Percentiles rank a stretch among this genome's conserved stretches.
Conservation (phyloP, 2,329 filamentous ascomycete species). For the Kalaharituber pfeilii region DNA sequence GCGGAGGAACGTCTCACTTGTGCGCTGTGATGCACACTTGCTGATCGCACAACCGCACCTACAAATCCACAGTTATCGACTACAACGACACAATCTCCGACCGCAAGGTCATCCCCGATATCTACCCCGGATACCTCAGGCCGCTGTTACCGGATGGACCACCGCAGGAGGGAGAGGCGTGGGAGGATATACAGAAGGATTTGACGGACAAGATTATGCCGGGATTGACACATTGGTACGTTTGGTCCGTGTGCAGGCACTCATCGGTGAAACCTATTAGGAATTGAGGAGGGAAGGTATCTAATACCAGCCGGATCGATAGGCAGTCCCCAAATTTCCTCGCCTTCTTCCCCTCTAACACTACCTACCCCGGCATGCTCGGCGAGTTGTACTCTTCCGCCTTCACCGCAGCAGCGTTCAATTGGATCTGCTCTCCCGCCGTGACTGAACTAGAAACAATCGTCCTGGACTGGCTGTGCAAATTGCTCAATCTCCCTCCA, state of each 20-base stretch:
- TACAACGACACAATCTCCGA: conserved; percentile 64
- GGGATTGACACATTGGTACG: conserved; percentile 69
- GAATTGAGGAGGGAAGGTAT: no score
- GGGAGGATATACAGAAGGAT: conserved; percentile 65
- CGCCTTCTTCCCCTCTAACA: conserved; percentile 78
- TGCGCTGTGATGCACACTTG: no score
- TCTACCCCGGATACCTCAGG: conserved; percentile 71
- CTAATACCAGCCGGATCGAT: conserved; percentile 10
- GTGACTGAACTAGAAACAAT: conserved; percentile 88
- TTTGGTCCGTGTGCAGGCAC: background rate
- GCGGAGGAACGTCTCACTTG: background rate
- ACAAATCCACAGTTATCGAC: conserved; percentile 44
- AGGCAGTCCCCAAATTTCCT: conserved; percentile 84
- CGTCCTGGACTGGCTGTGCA: conserved; percentile 78
- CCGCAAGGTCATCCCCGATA: conserved; percentile 55
- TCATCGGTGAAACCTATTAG: no score
- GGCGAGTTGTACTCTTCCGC: conserved; percentile 84
- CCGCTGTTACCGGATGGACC: conserved; percentile 53
- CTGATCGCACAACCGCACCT: background rate
- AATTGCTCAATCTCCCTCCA: conserved; percentile 53
- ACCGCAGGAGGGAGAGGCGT: conserved; percentile 51
- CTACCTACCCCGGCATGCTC: conserved; percentile 68
- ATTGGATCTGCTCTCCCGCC: conserved; percentile 87
- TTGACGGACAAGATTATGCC: conserved; percentile 76
- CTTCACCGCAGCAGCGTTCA: conserved; percentile 83